Percentiles rank a stretch among this genome's conserved stretches.
phyloP scores from a whole-genome alignment of 345 rosid genomes.

The Eucalyptus virginea region DNA sequence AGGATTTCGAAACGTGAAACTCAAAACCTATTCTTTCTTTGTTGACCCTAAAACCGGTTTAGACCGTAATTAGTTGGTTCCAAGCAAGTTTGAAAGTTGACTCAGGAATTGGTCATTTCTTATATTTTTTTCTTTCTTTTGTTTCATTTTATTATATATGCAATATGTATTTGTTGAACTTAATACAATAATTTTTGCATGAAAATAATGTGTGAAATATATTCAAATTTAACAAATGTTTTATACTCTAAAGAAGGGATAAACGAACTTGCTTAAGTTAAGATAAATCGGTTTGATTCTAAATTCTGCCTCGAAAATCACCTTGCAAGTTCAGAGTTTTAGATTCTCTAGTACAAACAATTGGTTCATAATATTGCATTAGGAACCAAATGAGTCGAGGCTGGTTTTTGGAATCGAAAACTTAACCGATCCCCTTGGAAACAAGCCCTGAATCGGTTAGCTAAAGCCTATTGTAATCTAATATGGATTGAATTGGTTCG shows the following conservation, averaged over 20 bases:
- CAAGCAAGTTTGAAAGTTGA: not conserved
- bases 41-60: not conserved
- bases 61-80: not conserved
- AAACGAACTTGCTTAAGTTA: not conserved
- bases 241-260: not conserved
- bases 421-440: fast-evolving
- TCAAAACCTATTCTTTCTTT: not conserved
- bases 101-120: not conserved
- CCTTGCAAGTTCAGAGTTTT: not conserved
- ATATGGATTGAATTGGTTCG: not conserved
- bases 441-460: not conserved
- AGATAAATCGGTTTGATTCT: not conserved
- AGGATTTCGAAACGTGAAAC: not conserved
- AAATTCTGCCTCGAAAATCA: too few relatives aligned
- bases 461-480: too few relatives aligned
- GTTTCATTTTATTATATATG: not conserved
- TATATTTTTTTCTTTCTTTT: not conserved
- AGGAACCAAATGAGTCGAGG: fast-evolving
- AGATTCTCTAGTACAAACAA: not conserved
- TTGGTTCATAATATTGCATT: fast-evolving
- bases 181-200: not conserved
- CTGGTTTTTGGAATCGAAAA: not conserved
- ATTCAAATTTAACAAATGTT: too few relatives aligned
- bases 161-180: not conserved
- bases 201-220: too few relatives aligned